These are phyloP conservation scores for Epichloe coenophiala DNA, from an alignment of 2,329 filamentous ascomycete genomes.

Conservation along the genomic window DNA sequence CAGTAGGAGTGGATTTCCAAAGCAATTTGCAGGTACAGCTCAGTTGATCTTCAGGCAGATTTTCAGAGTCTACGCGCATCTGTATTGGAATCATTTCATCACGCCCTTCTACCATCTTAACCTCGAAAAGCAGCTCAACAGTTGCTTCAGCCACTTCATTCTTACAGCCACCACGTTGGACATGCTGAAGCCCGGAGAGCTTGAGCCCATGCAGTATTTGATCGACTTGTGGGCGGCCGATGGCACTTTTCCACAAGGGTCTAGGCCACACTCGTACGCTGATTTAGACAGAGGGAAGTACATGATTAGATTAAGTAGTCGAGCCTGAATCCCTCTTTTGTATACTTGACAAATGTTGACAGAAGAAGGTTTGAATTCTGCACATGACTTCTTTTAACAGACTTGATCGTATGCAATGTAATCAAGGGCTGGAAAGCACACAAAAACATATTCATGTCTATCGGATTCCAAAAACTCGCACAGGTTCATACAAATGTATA, in stretches of 20 bases:
- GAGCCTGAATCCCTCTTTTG: not conserved
- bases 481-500: no score
- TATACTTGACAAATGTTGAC: no score
- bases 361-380: no score
- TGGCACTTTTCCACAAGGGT: constrained; percentile 63
- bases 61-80: constrained; percentile 89
- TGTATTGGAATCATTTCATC: constrained; percentile 86
- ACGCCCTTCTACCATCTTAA: constrained; percentile 69
- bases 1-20: constrained; percentile 76
- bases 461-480: no score
- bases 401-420: no score
- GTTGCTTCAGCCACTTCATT: constrained; percentile 70
- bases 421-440: no score
- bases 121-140: constrained; percentile 63
- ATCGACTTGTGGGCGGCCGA: constrained; percentile 80
- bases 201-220: constrained; percentile 83
- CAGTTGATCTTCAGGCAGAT: constrained; percentile 88
- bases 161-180: constrained; percentile 62
- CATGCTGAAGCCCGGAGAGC: constrained; percentile 68
- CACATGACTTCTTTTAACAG: no score
- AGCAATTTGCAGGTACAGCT: constrained; percentile 71
- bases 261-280: constrained; percentile 44
- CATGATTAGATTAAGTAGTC: constrained; percentile 5
- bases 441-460: no score
- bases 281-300: constrained; percentile 25